phyloP scores from a whole-genome alignment of 1,284 basidiomycete genomes.

The Rhodotorula sp. region DNA sequence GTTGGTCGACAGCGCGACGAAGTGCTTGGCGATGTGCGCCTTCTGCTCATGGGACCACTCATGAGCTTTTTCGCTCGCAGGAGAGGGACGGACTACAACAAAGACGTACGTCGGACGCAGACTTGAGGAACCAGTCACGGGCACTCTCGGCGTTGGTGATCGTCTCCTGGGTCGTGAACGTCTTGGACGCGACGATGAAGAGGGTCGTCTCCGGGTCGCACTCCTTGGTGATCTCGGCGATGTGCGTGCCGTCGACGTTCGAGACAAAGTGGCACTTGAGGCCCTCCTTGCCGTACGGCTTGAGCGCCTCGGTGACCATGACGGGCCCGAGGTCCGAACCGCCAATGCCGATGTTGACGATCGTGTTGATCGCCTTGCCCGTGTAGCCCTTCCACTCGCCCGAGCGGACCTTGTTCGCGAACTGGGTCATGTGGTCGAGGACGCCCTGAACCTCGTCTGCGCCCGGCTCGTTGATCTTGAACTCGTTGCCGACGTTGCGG shows the following conservation, averaged over 20 bases:
- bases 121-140: conserved; percentile 86
- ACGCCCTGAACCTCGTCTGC: conserved; percentile 81
- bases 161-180: conserved; percentile 99
- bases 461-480: conserved; percentile 73
- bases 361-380: conserved; percentile 87
- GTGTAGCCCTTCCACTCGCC: conserved; percentile 96
- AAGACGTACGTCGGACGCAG: conserved; percentile 67
- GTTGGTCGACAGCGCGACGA: conserved; percentile 96
- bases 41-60: conserved; percentile 54
- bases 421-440: conserved; percentile 86
- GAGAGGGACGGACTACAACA: too few species aligned
- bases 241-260: conserved; percentile 97
- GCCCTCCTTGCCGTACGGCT: conserved; percentile 86
- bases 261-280: conserved; percentile 87
- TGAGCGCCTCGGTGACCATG: conserved; percentile 98
- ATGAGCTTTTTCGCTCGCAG: background rate
- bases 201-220: conserved; percentile 92
- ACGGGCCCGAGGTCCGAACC: conserved; percentile 97
- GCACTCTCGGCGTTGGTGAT: conserved; percentile 97
- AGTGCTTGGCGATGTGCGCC: conserved; percentile 95
- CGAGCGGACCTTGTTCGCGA: conserved; percentile 79
- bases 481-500: conserved; percentile 71
- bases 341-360: conserved; percentile 99
- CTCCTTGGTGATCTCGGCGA: conserved; percentile 79
- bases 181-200: conserved; percentile 98